phyloP scores from a whole-genome alignment of 805 yeast species.

The Zygosaccharomyces siamensis region DNA sequence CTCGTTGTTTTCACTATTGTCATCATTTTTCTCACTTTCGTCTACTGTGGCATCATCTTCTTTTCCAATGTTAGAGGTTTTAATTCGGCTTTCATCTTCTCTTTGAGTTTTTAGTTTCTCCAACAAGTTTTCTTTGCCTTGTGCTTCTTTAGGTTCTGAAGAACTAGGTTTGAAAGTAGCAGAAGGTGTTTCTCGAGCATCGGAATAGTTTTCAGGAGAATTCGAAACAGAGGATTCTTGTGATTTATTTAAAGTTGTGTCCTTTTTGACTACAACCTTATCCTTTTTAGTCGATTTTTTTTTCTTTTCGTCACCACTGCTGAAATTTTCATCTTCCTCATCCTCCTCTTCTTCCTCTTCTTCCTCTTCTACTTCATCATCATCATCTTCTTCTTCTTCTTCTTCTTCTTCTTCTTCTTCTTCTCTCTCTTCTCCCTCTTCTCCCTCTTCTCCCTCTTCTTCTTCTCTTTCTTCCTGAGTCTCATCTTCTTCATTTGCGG shows the following conservation, averaged over 20 bases:
- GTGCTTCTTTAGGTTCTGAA: background rate
- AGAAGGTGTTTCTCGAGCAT: slow-evolving; percentile 10
- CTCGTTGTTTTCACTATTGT: background rate
- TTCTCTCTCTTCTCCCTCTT: slow-evolving; percentile 6
- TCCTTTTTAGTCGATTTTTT: background rate
- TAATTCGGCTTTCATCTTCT: slow-evolving; percentile 19
- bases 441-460: background rate
- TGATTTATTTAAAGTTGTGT: background rate
- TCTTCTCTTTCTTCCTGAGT: background rate
- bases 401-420: slow-evolving; percentile 2
- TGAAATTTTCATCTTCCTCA: background rate
- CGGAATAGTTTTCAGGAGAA: slow-evolving; percentile 10
- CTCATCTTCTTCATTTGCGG: slow-evolving; percentile 6
- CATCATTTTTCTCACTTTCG: background rate
- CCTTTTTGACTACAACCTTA: background rate
- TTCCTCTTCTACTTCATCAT: slow-evolving; percentile 7
- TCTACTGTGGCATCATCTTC: slow-evolving; percentile 1
- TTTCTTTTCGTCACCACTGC: background rate
- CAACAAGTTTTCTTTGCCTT: background rate
- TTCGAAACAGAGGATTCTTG: slow-evolving; percentile 8
- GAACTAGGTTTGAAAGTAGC: background rate
- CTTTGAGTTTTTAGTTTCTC: background rate
- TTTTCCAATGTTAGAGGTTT: slow-evolving; percentile 10
- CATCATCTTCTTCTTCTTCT: slow-evolving; percentile 6
- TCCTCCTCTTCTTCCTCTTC: background rate